phyloP scores from a whole-genome alignment of 2,329 filamentous ascomycete genomes.

The Septoria linicola region DNA sequence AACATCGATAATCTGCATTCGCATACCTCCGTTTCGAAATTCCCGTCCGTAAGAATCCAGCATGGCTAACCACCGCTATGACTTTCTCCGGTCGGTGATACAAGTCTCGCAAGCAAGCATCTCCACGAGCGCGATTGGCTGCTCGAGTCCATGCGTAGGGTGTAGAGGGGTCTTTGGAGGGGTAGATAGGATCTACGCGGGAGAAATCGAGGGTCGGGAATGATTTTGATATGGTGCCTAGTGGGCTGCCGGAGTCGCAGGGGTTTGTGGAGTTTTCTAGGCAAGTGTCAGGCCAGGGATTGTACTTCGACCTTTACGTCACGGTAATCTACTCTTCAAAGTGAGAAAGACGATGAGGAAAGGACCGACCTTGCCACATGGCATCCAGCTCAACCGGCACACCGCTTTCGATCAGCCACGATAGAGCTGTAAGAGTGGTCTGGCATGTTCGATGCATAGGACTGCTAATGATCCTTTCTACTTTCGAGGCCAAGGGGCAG shows the following conservation, averaged over 20 bases:
- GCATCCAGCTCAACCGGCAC: conserved; percentile 59
- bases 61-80: conserved; percentile 57
- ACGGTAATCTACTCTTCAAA: too few relatives aligned
- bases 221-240: conserved; percentile 46
- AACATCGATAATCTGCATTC: conserved; percentile 27
- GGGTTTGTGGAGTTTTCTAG: conserved; percentile 50
- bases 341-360: conserved; percentile 16
- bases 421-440: conserved; percentile 59
- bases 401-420: conserved; percentile 57
- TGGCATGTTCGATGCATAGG: conserved; percentile 66
- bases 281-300: too few relatives aligned
- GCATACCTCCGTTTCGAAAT: conserved; percentile 20
- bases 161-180: conserved; percentile 57
- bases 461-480: conserved; percentile 60
- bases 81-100: conserved; percentile 58
- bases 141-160: conserved; percentile 55
- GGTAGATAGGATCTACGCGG: conserved; percentile 58
- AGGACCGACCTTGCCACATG: conserved; percentile 60
- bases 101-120: conserved; percentile 52
- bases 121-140: conserved; percentile 57
- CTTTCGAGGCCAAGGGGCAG: conserved; percentile 43
- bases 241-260: conserved; percentile 60
- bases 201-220: conserved; percentile 61
- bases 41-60: conserved; percentile 24
- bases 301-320: too few relatives aligned